Evolutionary conservation across 345 rosid species (phyloP), one percentile per base, ranked within the genome.

Genomic region (Carallia pectinifolia): DNA sequence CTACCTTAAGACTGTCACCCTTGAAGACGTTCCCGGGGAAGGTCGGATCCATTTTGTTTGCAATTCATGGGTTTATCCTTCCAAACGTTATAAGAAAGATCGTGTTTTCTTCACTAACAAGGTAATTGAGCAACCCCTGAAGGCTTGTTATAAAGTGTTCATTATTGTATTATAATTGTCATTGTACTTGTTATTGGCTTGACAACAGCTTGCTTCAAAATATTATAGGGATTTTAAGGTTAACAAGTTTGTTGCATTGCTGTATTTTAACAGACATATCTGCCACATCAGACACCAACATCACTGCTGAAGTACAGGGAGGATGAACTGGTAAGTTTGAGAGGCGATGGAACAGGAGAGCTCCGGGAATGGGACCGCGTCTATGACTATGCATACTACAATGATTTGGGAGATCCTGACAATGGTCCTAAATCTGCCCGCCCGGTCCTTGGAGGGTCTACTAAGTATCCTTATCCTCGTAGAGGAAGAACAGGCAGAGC

Each of bases 11-110:
- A 80, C 77, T 58, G 58, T 83, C 75, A 76, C 84, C 0, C 81
- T 83, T 10, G 79, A 76, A 52, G 81, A 71, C 52, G 84, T 83
- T 63, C 84, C 86, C 8, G 84, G 81, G 13, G 72, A 76, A 47
- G 82, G 82, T 39, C 69, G 71, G 59, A 63, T 78, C 66, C 86
- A 75, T 65, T 83, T 83, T 23, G 77, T 76, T n/a, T 83, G 87
- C 87, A 83, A 83, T 65, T 81, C 87, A 0, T 83, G 87, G 87
- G 75, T 83, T 63, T 83, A 80, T 63, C 84, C 86, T 36, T 61
- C 81, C 31, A 63, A 73, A 39, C 56, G 47, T 15, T 78, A 83
- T 34, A 61, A 54, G n/a, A 64, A 74, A 34, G 79, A 78, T 23
- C 84, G 84, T 0, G 34, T 83, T 54, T 78, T 83, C 80, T 83